Conservation (phyloP, 2,329 filamentous ascomycete species). For the Trichoderma sp. region DNA sequence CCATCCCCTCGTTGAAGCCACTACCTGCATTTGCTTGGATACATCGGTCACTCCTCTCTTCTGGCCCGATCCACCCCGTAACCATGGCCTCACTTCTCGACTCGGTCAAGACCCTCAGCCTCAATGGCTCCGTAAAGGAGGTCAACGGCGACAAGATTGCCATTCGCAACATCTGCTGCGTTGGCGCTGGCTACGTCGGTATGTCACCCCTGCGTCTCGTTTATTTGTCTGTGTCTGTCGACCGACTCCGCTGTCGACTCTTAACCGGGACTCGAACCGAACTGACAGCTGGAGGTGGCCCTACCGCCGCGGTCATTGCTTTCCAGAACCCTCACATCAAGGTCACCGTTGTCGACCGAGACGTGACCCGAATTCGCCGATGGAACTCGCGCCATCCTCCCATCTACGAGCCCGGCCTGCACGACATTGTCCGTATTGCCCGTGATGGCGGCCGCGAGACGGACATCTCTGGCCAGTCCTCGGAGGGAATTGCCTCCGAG, state of each 20-base stretch:
- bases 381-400: constrained; percentile 76
- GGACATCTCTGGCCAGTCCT: constrained; percentile 42
- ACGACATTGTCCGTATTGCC: constrained; percentile 65
- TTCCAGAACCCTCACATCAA: constrained; percentile 69
- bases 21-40: neutral
- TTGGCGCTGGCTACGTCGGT: constrained; percentile 77
- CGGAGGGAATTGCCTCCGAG: constrained; percentile 29
- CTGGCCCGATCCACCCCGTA: constrained; percentile 9
- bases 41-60: constrained; percentile 6
- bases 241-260: neutral
- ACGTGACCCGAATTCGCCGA: constrained; percentile 63
- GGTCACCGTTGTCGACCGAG: constrained; percentile 74
- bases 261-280: neutral
- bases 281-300: constrained; percentile 56
- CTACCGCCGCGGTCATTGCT: constrained; percentile 74
- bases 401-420: constrained; percentile 73
- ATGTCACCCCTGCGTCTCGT: constrained; percentile 37
- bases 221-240: neutral
- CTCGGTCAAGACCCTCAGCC: constrained; percentile 35
- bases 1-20: constrained; percentile 11
- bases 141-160: constrained; percentile 37
- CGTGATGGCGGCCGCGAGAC: constrained; percentile 57
- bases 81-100: constrained; percentile 32
- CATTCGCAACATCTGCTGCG: constrained; percentile 67
- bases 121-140: constrained; percentile 36